Evolutionary conservation across 768 basidiomycete genomes (phyloP), one percentile per base, ranked within the genome.

Genomic region (Xerocomus potaroensis): DNA sequence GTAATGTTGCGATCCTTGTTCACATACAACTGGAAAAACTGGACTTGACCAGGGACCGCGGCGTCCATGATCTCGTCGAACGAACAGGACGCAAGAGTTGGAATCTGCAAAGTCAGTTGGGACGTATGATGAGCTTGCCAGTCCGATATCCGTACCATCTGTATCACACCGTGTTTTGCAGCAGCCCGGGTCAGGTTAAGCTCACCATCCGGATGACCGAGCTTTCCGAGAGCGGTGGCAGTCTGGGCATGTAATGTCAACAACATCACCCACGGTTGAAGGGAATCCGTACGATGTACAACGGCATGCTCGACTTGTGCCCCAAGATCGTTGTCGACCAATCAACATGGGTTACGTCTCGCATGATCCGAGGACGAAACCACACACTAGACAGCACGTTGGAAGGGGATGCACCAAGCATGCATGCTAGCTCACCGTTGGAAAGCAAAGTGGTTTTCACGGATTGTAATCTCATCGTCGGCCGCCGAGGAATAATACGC

Each of bases 401-500:
- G n/a, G 19, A 19, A 10, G n/a, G 18, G 22, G 7, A 3, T 7
- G 9, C 14, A 11, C 4, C 15, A 15, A 34, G 0, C 15, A 34
- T 24, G 39, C 21, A 33, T 12, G 5, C 3, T 12, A 3, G 18
- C 49, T 42, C 49, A 85, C 89, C 94, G 77, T 56, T 97, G 94
- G 61, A 86, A 98, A 2, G 93, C 94, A 42, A 83, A 76, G 51
- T 90, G 91, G 57, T 96, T 96, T 66, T 95, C 92, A 40, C 92
- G 76, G 49, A 78, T 72, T 24, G 91, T 93, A 36, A 93, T 90
- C 67, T 96, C 92, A 56, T 97, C 94, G 62, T 97, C 95, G 7
- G 95, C 84, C 15, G 92, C 94, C n/a, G 91, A 93, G 1, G 88
- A 91, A 60, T 97, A 94, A 64, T 94, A 94, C 5, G 93, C 94